Evolutionary conservation across 768 basidiomycete genomes (phyloP).

Genomic region (Suillus cothurnatus): DNA sequence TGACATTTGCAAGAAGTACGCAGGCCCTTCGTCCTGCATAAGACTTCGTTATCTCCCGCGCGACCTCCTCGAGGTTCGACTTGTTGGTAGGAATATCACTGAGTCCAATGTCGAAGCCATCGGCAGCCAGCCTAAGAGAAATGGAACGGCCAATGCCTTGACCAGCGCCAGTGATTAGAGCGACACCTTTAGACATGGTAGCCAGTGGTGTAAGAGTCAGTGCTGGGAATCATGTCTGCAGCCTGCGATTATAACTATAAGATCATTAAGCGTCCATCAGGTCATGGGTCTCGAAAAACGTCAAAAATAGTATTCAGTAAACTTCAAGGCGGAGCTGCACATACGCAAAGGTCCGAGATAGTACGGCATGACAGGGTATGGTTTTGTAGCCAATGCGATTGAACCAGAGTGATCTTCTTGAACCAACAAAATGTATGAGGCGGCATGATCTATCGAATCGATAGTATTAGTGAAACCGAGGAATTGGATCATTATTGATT

Average conservation of each 20-base stretch:
- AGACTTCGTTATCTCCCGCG: conserved; percentile 28
- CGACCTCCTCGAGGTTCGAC: conserved; percentile 27
- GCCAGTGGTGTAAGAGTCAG: background rate
- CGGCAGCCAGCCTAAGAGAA: conserved; percentile 34
- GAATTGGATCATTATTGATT: background rate
- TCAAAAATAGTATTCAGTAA: background rate
- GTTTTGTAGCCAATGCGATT: background rate
- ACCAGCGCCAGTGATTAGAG: conserved; percentile 38
- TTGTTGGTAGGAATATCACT: conserved; percentile 28
- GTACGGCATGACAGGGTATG: background rate
- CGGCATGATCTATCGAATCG: background rate
- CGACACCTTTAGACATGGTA: conserved; percentile 27
- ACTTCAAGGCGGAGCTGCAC: background rate
- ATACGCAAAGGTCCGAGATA: background rate
- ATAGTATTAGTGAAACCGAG: background rate
- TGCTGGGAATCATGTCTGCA: background rate
- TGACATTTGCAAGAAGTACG: conserved; percentile 41
- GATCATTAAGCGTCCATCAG: background rate
- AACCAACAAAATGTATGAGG: background rate
- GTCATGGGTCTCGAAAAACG: background rate
- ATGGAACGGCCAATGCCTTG: conserved; percentile 32
- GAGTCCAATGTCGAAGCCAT: conserved; percentile 34
- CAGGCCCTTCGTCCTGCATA: conserved; percentile 26
- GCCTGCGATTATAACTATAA: background rate
- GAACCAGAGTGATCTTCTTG: background rate